Evolutionary conservation across 2,329 filamentous ascomycete genomes (phyloP), one percentile per base, ranked within the genome.

Genomic region (Parascedosporium putredinis): DNA sequence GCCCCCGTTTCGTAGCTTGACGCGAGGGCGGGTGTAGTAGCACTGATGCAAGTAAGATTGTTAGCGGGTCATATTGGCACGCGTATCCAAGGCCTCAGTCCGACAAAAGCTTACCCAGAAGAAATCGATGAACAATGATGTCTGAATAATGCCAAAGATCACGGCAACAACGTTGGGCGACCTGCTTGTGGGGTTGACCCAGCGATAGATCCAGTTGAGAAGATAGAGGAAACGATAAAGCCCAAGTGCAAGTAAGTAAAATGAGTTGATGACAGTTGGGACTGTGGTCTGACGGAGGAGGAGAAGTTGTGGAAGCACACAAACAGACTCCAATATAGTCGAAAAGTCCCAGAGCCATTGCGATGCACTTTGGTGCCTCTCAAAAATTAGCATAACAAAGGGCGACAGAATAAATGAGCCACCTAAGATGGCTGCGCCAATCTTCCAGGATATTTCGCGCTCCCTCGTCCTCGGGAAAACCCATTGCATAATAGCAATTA

Each of bases 241-340:
- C 31, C 90, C 91, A 1, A 96, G 78, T 1, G 88, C 82, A 46
- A 93, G 73, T 50, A 97, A 85, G 67, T 97, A 97, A 69, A 86
- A 95, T n/a, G 88, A 95, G 64, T 95, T 88, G 67, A 97, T 90
- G 44, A 96, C 91, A 45, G 91, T 97, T 0, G 91, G 91, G 0
- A 96, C 88, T 23, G 83, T 89, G n/a, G 91, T 96, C 66, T 96
- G 89, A 52, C 91, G 86, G 12, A 97, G 80, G 40, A 96, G 82
- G 5, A 96, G 78, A 1, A 97, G 82, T 64, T 97, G 91, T 0
- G 91, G 91, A 18, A 97, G 81, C 29, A 96, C 81, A 64, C 86
- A 93, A 53, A 94, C 80, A 29, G 88, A 91, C 68, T 97, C 91
- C 60, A 97, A 84, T 56, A 95, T 85, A 58, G 93, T 83, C 27